Evolutionary conservation across 177 flowering plant species (phyloP).

Genomic region (Vitis hybrid): DNA sequence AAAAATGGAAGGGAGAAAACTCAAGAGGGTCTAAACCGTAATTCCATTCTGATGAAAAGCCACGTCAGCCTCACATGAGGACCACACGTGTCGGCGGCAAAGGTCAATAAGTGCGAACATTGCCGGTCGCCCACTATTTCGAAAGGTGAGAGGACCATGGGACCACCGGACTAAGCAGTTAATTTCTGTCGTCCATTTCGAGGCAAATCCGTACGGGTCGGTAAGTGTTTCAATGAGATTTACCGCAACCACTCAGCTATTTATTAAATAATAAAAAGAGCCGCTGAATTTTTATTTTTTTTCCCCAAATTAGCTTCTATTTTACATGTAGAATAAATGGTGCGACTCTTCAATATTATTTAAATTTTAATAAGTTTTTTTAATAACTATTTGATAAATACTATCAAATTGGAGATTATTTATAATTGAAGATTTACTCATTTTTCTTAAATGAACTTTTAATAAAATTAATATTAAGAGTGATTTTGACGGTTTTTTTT

Average conservation of each 20-base stretch:
- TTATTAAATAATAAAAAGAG: no score
- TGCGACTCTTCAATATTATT: no score
- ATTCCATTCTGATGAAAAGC: not conserved
- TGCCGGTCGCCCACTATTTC: constrained; percentile 15
- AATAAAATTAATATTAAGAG: no score
- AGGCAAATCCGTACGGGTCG: constrained; percentile 27
- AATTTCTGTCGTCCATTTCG: constrained; percentile 14
- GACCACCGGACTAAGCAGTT: constrained; percentile 8
- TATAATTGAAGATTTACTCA: no score
- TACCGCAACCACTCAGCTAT: not conserved
- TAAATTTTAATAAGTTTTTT: no score
- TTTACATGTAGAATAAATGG: no score
- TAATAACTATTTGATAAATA: no score
- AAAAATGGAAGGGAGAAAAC: no score
- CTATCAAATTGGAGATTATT: no score
- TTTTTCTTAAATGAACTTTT: no score
- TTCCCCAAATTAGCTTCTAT: not conserved
- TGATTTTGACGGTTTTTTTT: no score
- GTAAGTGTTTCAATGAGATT: constrained; percentile 5
- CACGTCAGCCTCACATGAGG: constrained; percentile 19
- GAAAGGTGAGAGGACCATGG: not conserved
- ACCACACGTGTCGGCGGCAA: not conserved
- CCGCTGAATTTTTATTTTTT: no score
- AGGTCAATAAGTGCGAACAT: constrained; percentile 8
- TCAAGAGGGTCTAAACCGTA: not conserved